phyloP scores from a whole-genome alignment of 805 yeast species.

The Saturnispora mendoncae region DNA sequence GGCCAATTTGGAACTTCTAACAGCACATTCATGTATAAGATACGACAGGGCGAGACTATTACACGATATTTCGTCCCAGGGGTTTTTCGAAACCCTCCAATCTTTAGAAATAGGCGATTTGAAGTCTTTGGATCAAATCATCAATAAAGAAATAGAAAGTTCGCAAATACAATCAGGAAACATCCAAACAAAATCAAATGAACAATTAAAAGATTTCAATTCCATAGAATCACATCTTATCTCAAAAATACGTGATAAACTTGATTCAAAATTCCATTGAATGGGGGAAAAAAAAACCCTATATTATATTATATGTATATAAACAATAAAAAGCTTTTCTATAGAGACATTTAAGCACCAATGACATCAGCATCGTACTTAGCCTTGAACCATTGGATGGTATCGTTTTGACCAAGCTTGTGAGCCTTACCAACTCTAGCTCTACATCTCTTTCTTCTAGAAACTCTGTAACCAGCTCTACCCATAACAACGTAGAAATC shows the following conservation, averaged over 20 bases:
- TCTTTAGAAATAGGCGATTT: conserved; percentile 4
- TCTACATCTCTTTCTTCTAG: conserved; percentile 96
- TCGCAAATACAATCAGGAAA: conserved; percentile 39
- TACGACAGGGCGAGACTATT: conserved; percentile 5
- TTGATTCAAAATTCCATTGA: conserved; percentile 1
- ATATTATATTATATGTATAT: background rate
- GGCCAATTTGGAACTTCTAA: conserved; percentile 12
- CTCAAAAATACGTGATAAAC: background rate
- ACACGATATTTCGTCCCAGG: background rate
- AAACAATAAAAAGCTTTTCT: background rate
- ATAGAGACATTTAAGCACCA: conserved; percentile 42
- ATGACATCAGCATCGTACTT: conserved; percentile 98
- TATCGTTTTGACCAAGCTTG: conserved; percentile 85
- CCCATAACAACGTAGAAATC: conserved; percentile 99
- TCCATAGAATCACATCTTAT: background rate
- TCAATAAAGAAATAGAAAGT: conserved; percentile 14
- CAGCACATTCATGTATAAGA: conserved; percentile 15
- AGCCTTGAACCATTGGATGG: conserved; percentile 98
- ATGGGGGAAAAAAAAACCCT: no score
- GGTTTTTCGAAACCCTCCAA: background rate
- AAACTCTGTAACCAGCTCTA: conserved; percentile 98
- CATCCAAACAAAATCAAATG: background rate
- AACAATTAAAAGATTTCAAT: no score
- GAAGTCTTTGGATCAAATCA: background rate
- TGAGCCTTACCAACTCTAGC: conserved; percentile 86